phyloP scores from a whole-genome alignment of 495 filamentous ascomycete genomes.

The Viridothelium virens region DNA sequence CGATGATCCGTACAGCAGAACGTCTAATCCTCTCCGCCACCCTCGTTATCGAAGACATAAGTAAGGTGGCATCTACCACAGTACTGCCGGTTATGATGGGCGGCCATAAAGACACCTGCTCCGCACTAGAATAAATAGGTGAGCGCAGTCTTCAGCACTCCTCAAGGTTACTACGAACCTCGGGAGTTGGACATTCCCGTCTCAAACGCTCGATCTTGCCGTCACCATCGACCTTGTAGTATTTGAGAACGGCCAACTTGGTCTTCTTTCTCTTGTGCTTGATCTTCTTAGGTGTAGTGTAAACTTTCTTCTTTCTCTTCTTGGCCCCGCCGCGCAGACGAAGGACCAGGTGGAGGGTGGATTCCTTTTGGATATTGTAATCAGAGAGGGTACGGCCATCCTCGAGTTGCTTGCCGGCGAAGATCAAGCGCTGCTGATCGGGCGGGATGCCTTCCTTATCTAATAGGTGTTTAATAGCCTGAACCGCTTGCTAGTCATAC shows the following conservation, averaged over 20 bases:
- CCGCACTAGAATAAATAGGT: conserved; percentile 59
- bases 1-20: not conserved
- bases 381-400: conserved; percentile 98
- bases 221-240: conserved; percentile 99
- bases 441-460: conserved; percentile 99
- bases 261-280: conserved; percentile 99
- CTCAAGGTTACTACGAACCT: conserved; percentile 48
- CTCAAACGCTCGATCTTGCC: conserved; percentile 99
- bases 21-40: not conserved
- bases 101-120: conserved; percentile 99
- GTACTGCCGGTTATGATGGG: conserved; percentile 99
- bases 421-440: conserved; percentile 99
- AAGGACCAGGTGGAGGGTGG: conserved; percentile 95
- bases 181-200: conserved; percentile 87
- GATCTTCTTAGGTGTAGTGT: conserved; percentile 99
- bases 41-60: conserved; percentile 89
- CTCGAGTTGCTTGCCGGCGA: conserved; percentile 99
- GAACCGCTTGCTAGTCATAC: too few relatives aligned
- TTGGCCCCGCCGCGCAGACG: conserved; percentile 95
- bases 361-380: conserved; percentile 99
- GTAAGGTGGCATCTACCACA: conserved; percentile 98
- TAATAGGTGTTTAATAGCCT: conserved; percentile 23
- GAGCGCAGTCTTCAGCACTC: conserved; percentile 18
- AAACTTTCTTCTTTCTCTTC: conserved; percentile 99
- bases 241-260: conserved; percentile 99